Evolutionary conservation across 169 alveolate genomes (phyloP).

Genomic region (Plasmodium gallinaceum): DNA sequence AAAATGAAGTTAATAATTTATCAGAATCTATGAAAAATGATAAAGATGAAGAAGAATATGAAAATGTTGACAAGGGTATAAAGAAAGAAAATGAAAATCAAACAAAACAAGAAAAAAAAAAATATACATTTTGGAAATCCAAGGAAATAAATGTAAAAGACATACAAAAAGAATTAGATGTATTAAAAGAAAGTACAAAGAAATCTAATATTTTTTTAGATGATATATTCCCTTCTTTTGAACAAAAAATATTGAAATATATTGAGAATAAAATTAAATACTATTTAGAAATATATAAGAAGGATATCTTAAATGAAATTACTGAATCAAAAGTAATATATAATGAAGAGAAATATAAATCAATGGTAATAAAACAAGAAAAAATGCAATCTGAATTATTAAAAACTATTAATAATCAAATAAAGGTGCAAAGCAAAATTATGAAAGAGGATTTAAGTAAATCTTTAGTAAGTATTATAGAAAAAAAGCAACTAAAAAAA

Average conservation of each 20-base stretch:
- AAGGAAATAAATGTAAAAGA: constrained; percentile 7
- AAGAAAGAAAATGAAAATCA: not conserved
- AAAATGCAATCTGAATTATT: constrained; percentile 37
- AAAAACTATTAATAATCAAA: constrained; percentile 51
- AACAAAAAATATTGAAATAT: constrained; percentile 36
- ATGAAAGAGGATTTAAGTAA: constrained; percentile 65
- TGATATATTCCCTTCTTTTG: constrained; percentile 39
- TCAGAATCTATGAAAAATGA: not conserved
- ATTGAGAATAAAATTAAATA: constrained; percentile 59
- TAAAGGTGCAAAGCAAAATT: constrained; percentile 47
- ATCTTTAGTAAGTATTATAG: constrained; percentile 19
- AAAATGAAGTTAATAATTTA: not conserved
- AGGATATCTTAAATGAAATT: constrained; percentile 68
- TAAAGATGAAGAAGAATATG: not conserved
- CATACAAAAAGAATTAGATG: constrained; percentile 29
- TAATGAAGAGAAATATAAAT: constrained; percentile 69
- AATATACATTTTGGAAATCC: not conserved
- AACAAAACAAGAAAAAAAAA: not conserved
- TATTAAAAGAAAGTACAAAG: constrained; percentile 33
- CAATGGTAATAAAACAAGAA: constrained; percentile 36
- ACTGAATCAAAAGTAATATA: constrained; percentile 65
- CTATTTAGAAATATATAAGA: constrained; percentile 72
- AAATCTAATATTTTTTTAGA: constrained; percentile 32
- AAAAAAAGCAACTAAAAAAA: constrained; percentile 40
- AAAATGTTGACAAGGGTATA: not conserved